Conservation (phyloP, 2,329 filamentous ascomycete species). For the Pseudogymnoascus sp. region DNA sequence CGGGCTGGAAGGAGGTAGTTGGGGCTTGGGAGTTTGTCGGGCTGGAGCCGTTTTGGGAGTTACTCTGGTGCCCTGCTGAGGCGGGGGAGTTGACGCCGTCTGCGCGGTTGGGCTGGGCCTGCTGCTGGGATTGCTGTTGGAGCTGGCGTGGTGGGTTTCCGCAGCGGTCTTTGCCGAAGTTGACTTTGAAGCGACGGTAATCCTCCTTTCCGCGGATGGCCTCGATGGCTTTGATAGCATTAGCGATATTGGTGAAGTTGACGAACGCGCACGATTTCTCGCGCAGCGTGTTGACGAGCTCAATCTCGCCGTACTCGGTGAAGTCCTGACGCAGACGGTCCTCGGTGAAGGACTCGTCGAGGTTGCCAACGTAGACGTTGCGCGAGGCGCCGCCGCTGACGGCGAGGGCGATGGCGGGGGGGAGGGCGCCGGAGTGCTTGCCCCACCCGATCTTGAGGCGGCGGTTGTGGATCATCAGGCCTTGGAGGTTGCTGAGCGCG, state of each 20-base stretch:
- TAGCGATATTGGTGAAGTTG: constrained; percentile 99
- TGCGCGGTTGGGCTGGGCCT: constrained; percentile 54
- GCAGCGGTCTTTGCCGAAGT: constrained; percentile 97
- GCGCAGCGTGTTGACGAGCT: constrained; percentile 89
- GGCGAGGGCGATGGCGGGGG: constrained; percentile 89
- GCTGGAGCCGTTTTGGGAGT: constrained; percentile 28
- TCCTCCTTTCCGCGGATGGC: constrained; percentile 91
- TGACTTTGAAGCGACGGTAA: constrained; percentile 98
- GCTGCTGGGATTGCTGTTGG: constrained; percentile 49
- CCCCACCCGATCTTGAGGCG: constrained; percentile 98
- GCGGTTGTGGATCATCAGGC: constrained; percentile 98
- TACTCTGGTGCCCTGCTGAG: constrained; percentile 29
- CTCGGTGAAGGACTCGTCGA: constrained; percentile 96
- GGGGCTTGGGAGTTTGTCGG: constrained; percentile 40
- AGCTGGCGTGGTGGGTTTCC: constrained; percentile 92
- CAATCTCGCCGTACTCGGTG: constrained; percentile 94
- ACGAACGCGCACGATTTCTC: constrained; percentile 99
- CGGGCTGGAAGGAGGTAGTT: constrained; percentile 50
- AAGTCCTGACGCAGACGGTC: constrained; percentile 95
- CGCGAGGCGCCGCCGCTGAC: constrained; percentile 96
- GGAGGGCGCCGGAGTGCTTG: constrained; percentile 94
- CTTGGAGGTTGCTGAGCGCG: constrained; percentile 92
- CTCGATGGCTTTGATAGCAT: constrained; percentile 98
- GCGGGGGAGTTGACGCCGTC: constrained; percentile 53
- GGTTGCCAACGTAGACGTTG: constrained; percentile 96